phyloP scores from a whole-genome alignment of 177 flowering plant genomes.

The Vitis hybrid region DNA sequence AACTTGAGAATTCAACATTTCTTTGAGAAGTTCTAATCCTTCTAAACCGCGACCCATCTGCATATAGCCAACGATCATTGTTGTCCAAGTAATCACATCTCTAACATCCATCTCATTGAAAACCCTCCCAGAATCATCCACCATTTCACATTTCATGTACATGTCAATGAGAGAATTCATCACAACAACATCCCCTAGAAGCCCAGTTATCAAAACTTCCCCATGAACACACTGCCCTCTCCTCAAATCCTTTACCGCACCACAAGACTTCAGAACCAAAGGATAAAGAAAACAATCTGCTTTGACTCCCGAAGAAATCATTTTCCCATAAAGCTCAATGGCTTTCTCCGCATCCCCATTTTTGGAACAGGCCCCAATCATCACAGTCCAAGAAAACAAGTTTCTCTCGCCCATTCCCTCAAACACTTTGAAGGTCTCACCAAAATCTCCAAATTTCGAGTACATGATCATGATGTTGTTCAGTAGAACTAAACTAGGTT shows the following conservation, averaged over 20 bases:
- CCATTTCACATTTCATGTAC: slow-evolving; percentile 28
- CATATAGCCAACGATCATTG: slow-evolving; percentile 23
- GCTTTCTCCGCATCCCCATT: slow-evolving; percentile 11
- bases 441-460: slow-evolving; percentile 19
- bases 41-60: slow-evolving; percentile 16
- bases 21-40: slow-evolving; percentile 24
- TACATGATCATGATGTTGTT: slow-evolving; percentile 29
- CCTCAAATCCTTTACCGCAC: slow-evolving; percentile 18
- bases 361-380: slow-evolving; percentile 25
- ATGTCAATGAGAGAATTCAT: slow-evolving; percentile 32
- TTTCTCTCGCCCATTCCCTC: slow-evolving; percentile 27
- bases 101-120: slow-evolving; percentile 20
- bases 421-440: slow-evolving; percentile 19
- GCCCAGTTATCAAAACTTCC: slow-evolving; percentile 21
- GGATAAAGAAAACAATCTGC: slow-evolving; percentile 33
- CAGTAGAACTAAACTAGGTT: slow-evolving; percentile 13
- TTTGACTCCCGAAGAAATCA: slow-evolving; percentile 17
- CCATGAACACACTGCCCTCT: slow-evolving; percentile 22
- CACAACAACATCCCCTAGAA: slow-evolving; percentile 26
- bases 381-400: slow-evolving; percentile 31
- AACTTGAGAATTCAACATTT: slow-evolving; percentile 23
- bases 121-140: slow-evolving; percentile 21
- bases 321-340: slow-evolving; percentile 13
- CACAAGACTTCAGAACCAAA: slow-evolving; percentile 29
- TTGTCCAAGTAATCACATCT: slow-evolving; percentile 31